These are phyloP conservation scores for Onygena corvina DNA, from an alignment of 2,329 filamentous ascomycete species.

Conservation along the genomic window DNA sequence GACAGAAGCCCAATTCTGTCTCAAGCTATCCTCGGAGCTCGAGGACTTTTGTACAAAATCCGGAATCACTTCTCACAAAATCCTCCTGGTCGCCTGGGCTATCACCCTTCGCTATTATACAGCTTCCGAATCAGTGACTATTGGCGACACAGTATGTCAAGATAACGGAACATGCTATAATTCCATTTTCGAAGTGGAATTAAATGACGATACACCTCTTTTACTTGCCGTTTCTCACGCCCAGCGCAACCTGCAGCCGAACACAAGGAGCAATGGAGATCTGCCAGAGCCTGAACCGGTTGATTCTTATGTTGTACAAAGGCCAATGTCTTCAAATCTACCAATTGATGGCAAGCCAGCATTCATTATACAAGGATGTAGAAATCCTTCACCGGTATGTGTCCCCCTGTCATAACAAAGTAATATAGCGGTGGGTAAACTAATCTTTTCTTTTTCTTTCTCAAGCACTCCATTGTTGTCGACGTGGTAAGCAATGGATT, in stretches of 20 bases:
- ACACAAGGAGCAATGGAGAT: neutral
- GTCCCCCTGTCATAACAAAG: neutral
- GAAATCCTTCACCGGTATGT: conserved; percentile 2
- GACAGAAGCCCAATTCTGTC: neutral
- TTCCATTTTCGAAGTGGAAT: neutral
- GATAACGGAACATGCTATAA: neutral
- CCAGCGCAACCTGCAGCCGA: neutral
- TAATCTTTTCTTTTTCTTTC: neutral
- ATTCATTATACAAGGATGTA: conserved; percentile 1
- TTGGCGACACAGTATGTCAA: neutral
- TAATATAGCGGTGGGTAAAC: neutral
- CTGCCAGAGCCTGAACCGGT: neutral
- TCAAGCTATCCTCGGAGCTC: neutral
- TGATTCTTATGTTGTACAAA: conserved; percentile 4
- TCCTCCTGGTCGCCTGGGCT: conserved; percentile 2
- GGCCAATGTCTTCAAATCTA: neutral
- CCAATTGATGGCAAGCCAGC: neutral
- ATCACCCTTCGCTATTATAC: conserved; percentile 1
- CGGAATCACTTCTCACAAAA: conserved; percentile 1
- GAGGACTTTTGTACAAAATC: neutral
- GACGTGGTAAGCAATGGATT: neutral
- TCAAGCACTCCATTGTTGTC: neutral
- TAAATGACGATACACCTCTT: neutral
- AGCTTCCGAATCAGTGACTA: neutral
- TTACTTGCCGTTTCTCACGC: neutral